These are phyloP conservation scores for Apiospora saccharicola DNA, from an alignment of 2,329 filamentous ascomycete species.

Conservation along the genomic window DNA sequence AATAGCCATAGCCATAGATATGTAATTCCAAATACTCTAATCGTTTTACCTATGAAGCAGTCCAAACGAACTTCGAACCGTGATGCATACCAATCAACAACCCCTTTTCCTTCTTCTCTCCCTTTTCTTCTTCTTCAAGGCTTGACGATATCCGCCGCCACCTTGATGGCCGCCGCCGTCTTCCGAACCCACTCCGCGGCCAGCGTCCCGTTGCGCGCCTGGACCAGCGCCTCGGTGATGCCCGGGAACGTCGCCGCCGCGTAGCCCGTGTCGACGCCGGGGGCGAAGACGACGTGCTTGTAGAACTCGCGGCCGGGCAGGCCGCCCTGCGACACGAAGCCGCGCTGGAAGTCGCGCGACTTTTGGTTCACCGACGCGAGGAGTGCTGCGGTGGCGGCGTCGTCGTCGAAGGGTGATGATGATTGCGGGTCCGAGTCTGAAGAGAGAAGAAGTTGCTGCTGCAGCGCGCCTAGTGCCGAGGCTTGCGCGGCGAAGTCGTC, in stretches of 20 bases:
- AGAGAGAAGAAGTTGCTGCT: too few species aligned
- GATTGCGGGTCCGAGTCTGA: too few species aligned
- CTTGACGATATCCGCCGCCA: constrained; percentile 38
- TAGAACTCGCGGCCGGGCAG: constrained; percentile 54
- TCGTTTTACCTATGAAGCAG: background rate
- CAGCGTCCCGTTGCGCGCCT: constrained; percentile 36
- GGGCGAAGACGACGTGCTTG: constrained; percentile 55
- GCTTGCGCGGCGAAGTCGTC: constrained; percentile 45
- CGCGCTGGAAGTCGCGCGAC: constrained; percentile 56
- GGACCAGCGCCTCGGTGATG: constrained; percentile 38
- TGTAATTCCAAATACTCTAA: background rate
- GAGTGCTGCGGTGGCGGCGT: constrained; percentile 43
- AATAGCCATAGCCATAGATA: background rate
- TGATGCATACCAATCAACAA: background rate
- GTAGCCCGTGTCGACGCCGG: constrained; percentile 53
- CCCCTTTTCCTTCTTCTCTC: background rate
- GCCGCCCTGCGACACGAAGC: constrained; percentile 56
- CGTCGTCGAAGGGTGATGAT: constrained; percentile 34
- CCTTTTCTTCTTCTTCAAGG: constrained; percentile 28
- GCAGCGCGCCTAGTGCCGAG: constrained; percentile 43
- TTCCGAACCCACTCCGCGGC: constrained; percentile 39
- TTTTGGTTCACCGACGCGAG: constrained; percentile 50
- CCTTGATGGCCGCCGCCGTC: constrained; percentile 39
- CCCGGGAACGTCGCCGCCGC: constrained; percentile 42
- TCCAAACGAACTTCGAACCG: background rate